phyloP scores from a whole-genome alignment of 768 basidiomycete genomes.

The Lactifluus echinatus region DNA sequence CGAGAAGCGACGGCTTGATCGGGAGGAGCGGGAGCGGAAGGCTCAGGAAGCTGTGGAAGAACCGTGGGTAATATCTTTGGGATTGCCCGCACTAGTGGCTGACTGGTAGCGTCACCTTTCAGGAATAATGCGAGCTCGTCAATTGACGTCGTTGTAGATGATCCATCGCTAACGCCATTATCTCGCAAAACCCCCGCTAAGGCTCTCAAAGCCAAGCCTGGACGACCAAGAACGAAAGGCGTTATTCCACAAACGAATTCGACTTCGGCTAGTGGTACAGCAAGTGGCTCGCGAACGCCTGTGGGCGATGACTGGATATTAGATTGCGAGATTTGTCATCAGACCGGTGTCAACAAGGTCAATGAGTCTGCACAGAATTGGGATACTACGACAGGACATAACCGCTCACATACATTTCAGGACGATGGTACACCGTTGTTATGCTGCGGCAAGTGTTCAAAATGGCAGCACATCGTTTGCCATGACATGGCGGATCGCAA shows the following conservation, averaged over 20 bases:
- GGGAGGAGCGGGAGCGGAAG: conserved; percentile 24
- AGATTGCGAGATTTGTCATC: conserved; percentile 79
- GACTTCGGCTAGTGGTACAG: conserved; percentile 23
- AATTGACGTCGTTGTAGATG: conserved; percentile 12
- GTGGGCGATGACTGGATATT: conserved; percentile 70
- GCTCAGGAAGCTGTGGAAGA: neutral
- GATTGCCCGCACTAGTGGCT: neutral
- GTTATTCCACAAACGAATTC: conserved; percentile 22
- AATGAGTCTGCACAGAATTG: conserved; percentile 24
- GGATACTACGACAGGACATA: neutral
- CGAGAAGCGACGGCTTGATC: conserved; percentile 38
- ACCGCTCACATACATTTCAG: conserved; percentile 31
- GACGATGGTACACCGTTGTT: conserved; percentile 75
- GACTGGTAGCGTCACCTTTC: neutral
- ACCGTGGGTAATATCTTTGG: conserved; percentile 4
- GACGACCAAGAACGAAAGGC: conserved; percentile 9
- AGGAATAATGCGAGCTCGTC: conserved; percentile 8
- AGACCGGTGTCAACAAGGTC: conserved; percentile 66
- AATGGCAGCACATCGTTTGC: conserved; percentile 88
- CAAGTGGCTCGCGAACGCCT: conserved; percentile 45
- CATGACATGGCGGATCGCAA: conserved; percentile 64
- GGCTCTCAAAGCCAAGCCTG: conserved; percentile 3
- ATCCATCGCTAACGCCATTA: neutral
- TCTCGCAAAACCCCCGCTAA: neutral
- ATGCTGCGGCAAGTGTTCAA: conserved; percentile 71